Evolutionary conservation across 352 stramenopile species (phyloP), one percentile per base, ranked within the genome.

Genomic region (Phytophthora ramorum): DNA sequence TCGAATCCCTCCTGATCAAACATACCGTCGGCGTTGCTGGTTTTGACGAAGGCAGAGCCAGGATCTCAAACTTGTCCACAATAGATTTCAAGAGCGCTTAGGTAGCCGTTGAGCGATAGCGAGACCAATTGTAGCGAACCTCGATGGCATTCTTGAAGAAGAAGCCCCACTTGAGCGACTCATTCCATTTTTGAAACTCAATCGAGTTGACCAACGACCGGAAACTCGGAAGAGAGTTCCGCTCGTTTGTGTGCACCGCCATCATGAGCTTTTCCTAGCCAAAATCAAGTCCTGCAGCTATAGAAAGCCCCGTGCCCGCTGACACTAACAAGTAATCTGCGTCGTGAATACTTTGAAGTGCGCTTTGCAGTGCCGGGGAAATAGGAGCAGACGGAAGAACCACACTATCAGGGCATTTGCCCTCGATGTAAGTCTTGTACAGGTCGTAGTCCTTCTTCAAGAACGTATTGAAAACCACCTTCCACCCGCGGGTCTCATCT

Each of bases 391-490:
- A 9, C 12, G 73, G 69, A 1, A 82, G 48, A 1, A 19, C 9
- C 20, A 80, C 59, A 28, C 28, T 62, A 17, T 30, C 50, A 32
- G 61, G 44, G 35, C 61, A 68, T 24, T 61, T 69, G 37, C 49
- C 64, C 55, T 71, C 67, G 45, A 77, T 65, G 22, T 63, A 63
- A 19, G 50, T 5, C 58, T 79, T 72, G 69, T 93, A 93, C 14
- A 89, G 45, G 7, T 83, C 70, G 28, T 80, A 73, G 58, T 93
- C 85, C 8, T 58, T 65, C 16, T 87, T 69, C 4, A 86, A 50
- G 44, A 92, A 93, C 7, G 82, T 87, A 58, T 93, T 90, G 69
- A 91, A 92, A 46, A 92, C 71, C 12, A 93, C 75, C 35, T 67
- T 83, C 77, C 84, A 89, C 13, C 61, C 43, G 2, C 49, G 32